Evolutionary conservation across 257 asterid genomes (phyloP).

Genomic region (Ophiorrhiza pumila): DNA sequence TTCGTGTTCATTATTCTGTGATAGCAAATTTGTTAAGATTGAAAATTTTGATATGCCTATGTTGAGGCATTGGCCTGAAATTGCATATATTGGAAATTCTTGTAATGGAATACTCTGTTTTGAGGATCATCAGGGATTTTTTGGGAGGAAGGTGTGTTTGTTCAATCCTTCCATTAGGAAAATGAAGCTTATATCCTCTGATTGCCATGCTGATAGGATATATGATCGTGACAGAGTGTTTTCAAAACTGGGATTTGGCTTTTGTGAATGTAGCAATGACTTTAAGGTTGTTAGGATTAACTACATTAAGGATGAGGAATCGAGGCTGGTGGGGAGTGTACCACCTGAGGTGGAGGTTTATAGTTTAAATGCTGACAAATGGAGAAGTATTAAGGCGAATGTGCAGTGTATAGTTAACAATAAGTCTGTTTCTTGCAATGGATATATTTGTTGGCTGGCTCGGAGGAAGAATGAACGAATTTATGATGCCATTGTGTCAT

Average conservation of each 20-base stretch:
- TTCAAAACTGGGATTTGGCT: slow-evolving; percentile 14
- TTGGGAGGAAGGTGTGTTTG: slow-evolving; percentile 7
- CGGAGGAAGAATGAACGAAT: not conserved
- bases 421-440: slow-evolving; percentile 14
- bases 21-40: not conserved
- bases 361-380: slow-evolving; percentile 6
- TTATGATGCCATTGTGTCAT: slow-evolving; percentile 10
- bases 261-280: slow-evolving; percentile 6
- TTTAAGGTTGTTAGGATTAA: slow-evolving; percentile 19
- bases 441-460: slow-evolving; percentile 11
- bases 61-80: slow-evolving; percentile 12
- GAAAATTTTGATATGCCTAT: slow-evolving; percentile 8
- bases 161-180: slow-evolving; percentile 10
- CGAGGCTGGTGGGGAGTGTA: not conserved
- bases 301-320: not conserved
- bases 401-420: slow-evolving; percentile 1
- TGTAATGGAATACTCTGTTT: slow-evolving; percentile 17
- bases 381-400: slow-evolving; percentile 8
- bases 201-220: slow-evolving; percentile 8
- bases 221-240: slow-evolving; percentile 4
- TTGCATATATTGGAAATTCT: slow-evolving; percentile 16
- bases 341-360: slow-evolving; percentile 12
- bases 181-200: slow-evolving; percentile 9
- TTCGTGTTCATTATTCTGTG: not conserved
- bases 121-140: not conserved